These are phyloP conservation scores for Umbellularia californica DNA, from an alignment of 164 flowering plant species.

Conservation along the genomic window DNA sequence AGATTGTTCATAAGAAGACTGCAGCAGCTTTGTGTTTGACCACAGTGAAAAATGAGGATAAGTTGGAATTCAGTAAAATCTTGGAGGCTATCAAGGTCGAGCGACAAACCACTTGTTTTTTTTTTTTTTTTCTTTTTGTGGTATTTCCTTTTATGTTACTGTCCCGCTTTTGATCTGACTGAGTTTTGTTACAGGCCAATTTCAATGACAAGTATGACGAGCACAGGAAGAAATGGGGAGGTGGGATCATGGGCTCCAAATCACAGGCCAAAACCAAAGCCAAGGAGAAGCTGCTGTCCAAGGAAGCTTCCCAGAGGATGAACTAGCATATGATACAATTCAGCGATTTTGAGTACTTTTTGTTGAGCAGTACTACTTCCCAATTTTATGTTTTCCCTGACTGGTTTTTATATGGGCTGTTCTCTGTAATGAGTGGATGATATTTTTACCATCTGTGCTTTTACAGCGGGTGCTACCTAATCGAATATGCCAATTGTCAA, in stretches of 20 bases:
- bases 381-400: no score
- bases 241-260: slow-evolving; percentile 82
- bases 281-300: slow-evolving; percentile 59
- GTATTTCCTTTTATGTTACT: background rate
- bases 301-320: slow-evolving; percentile 80
- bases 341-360: no score
- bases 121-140: no score
- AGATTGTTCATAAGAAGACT: slow-evolving; percentile 32
- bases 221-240: slow-evolving; percentile 80
- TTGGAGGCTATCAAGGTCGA: slow-evolving; percentile 77
- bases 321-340: background rate
- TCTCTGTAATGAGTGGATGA: no score
- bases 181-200: slow-evolving; percentile 14
- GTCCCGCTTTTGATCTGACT: background rate
- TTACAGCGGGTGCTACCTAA: no score
- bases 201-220: slow-evolving; percentile 50
- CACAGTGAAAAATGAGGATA: slow-evolving; percentile 81
- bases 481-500: no score
- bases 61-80: slow-evolving; percentile 76
- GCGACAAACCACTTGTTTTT: background rate
- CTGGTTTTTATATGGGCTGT: no score
- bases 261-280: slow-evolving; percentile 84
- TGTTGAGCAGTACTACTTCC: no score
- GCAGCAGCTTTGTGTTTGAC: slow-evolving; percentile 73
- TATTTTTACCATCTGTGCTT: no score